Percentiles rank a stretch among this genome's conserved stretches.
These are phyloP conservation scores for Xerocomellus intermedius DNA, from an alignment of 768 basidiomycete species.

Conservation along the genomic window DNA sequence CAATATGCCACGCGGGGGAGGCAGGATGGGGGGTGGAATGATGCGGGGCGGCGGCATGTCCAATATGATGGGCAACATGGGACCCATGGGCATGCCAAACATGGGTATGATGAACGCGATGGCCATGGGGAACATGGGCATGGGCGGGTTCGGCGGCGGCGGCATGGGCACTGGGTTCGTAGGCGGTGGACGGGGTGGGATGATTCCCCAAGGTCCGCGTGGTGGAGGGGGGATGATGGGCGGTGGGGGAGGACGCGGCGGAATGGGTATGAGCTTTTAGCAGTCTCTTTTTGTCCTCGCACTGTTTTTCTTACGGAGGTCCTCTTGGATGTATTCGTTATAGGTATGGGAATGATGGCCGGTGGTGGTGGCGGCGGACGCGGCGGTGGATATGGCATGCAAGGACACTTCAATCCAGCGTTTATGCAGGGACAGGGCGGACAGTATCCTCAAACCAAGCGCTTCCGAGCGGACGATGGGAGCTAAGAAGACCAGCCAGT, in stretches of 20 bases:
- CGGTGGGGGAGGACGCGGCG: constrained; percentile 36
- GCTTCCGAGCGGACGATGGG: constrained; percentile 55
- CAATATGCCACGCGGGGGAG: no score
- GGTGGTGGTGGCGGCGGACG: constrained; percentile 32
- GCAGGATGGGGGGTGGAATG: constrained; percentile 34
- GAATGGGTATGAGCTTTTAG: constrained; percentile 53
- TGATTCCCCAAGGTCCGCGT: constrained; percentile 49
- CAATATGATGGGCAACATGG: constrained; percentile 43
- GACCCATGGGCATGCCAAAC: constrained; percentile 39
- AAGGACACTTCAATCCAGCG: constrained; percentile 74
- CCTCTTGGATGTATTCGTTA: constrained; percentile 31
- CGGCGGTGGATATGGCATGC: constrained; percentile 49
- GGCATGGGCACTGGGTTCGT: constrained; percentile 46
- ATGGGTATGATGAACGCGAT: constrained; percentile 42
- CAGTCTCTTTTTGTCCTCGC: constrained; percentile 14
- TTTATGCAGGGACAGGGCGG: constrained; percentile 56
- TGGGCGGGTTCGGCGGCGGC: constrained; percentile 42
- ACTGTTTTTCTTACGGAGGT: constrained; percentile 33
- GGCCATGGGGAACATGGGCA: constrained; percentile 40
- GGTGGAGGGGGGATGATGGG: constrained; percentile 53
- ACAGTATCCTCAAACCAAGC: constrained; percentile 47
- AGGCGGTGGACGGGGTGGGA: constrained; percentile 45
- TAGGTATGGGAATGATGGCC: constrained; percentile 55
- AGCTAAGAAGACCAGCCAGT: constrained; percentile 23
- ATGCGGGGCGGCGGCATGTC: constrained; percentile 42